Evolutionary conservation across 2,329 filamentous ascomycete species (phyloP).

Genomic region (Aureobasidium melanogenum): DNA sequence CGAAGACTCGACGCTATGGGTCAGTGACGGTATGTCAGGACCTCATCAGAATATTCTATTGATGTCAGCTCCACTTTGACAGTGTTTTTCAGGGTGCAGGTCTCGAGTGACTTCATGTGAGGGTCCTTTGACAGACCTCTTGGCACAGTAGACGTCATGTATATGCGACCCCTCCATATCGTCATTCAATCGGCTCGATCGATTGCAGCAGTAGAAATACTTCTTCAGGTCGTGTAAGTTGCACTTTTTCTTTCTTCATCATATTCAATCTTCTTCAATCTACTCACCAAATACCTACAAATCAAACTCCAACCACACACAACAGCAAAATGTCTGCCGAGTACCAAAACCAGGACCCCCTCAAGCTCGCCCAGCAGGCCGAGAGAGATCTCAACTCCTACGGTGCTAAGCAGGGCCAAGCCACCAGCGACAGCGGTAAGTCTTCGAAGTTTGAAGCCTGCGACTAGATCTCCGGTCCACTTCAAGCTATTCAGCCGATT

Average conservation of each 20-base stretch:
- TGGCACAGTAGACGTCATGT: not conserved
- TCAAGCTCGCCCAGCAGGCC: conserved; percentile 38
- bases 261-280: conserved; percentile 11
- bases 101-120: not conserved
- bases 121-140: not conserved
- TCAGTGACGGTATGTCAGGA: not conserved
- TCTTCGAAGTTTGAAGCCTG: not conserved
- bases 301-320: not conserved
- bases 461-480: not conserved
- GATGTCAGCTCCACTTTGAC: not conserved
- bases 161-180: not conserved
- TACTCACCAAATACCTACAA: conserved; percentile 13
- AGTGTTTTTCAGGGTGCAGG: not conserved
- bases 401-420: conserved; percentile 30
- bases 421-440: conserved; percentile 31
- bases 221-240: not conserved
- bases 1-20: not conserved
- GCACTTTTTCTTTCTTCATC: conserved; percentile 1
- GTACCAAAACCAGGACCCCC: conserved; percentile 33
- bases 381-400: conserved; percentile 41
- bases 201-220: conserved; percentile 9
- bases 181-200: not conserved
- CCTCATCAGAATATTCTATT: not conserved
- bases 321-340: conserved; percentile 31
- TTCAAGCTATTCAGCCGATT: not conserved